Base-by-base conservation (phyloP, 768 basidiomycete species). In the Pulveroboletus sp. region DNA sequence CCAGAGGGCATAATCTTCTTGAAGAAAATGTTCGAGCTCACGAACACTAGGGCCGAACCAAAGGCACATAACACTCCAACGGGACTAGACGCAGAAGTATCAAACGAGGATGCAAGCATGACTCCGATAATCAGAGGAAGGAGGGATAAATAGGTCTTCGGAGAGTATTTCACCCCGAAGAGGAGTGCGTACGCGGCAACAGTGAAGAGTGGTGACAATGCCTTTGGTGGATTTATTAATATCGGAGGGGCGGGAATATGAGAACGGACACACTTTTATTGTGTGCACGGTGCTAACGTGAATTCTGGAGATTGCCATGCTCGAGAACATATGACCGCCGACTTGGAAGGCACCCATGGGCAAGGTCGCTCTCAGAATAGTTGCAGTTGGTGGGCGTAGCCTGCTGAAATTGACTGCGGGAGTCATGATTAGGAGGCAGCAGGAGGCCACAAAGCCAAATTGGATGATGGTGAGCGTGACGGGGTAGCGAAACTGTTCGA, bases 271-370 rank as follows among this genome's bases (percentile, higher is more conserved):
- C 77, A 95, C 95, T 85, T 99, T 99, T 71, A 98, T 97, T 40
- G 95, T 98, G 68, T 99, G 96, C 13, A 97, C 93, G 1, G 96
- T 99, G 73, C 89, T 93, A 51, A 99, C 96, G 3, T 89, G 92
- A 53, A 97, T 95, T 43, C 93, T 78, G 42, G 93, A 92, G 45
- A 97, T 99, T 11, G 96, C 96, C 73, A 99, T 86, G 59, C 93
- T 95, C 16, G 93, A 93, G 67, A 96, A 97, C 62, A 99, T 92
- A 66, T 99, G 96, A 1, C 96, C 96, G 7, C 86, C 92, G 29
- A 99, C 94, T 71, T 99, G 96, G 67, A 99, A 99, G 53, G 89
- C 78, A 20, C 93, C 94, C 95, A 98, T 98, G 1, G 94, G 92
- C 23, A 96, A 64, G 3, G 94, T 96, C 50, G 76, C 88, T 50